Percentiles rank a stretch among this genome's conserved stretches.
These are phyloP conservation scores for Ceratocystiopsis minuta DNA, from an alignment of 2,329 filamentous ascomycete genomes.

Conservation along the genomic window DNA sequence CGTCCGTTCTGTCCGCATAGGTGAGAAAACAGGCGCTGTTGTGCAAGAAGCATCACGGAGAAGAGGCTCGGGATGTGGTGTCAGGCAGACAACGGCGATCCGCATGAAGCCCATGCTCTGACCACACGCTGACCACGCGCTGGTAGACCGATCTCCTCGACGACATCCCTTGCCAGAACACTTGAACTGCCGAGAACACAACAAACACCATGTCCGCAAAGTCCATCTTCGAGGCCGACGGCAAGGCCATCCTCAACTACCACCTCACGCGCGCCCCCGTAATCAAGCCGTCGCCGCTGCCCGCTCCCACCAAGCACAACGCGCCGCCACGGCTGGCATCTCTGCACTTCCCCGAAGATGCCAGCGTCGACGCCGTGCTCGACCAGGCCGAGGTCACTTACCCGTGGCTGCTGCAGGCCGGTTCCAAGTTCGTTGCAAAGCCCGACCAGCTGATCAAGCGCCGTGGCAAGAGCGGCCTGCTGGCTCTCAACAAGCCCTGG, in stretches of 20 bases:
- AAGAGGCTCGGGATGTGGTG: too few relatives aligned
- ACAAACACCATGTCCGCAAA: slow-evolving; percentile 62
- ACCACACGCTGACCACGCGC: too few relatives aligned
- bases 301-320: slow-evolving; percentile 73
- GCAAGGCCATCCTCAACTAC: slow-evolving; percentile 99
- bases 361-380: slow-evolving; percentile 64
- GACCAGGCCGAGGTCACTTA: slow-evolving; percentile 92
- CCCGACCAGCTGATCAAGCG: slow-evolving; percentile 99
- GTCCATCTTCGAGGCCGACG: slow-evolving; percentile 95
- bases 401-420: slow-evolving; percentile 76
- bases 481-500: slow-evolving; percentile 96
- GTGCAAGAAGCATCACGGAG: too few relatives aligned
- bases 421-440: slow-evolving; percentile 92
- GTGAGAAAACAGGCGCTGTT: too few relatives aligned
- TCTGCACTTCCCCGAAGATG: slow-evolving; percentile 82
- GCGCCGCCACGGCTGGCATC: slow-evolving; percentile 77
- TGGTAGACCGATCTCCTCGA: too few relatives aligned
- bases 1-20: too few relatives aligned
- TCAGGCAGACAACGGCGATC: too few relatives aligned
- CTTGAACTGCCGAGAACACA: neutral
- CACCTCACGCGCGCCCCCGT: slow-evolving; percentile 93
- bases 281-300: slow-evolving; percentile 95
- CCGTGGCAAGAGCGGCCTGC: slow-evolving; percentile 93
- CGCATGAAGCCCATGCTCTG: too few relatives aligned
- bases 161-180: too few relatives aligned